A percentile compares a stretch with the other conserved stretches of the same genome.
These are phyloP conservation scores for Beta macrorhiza DNA, from an alignment of 179 eudicot species.

Conservation along the genomic window DNA sequence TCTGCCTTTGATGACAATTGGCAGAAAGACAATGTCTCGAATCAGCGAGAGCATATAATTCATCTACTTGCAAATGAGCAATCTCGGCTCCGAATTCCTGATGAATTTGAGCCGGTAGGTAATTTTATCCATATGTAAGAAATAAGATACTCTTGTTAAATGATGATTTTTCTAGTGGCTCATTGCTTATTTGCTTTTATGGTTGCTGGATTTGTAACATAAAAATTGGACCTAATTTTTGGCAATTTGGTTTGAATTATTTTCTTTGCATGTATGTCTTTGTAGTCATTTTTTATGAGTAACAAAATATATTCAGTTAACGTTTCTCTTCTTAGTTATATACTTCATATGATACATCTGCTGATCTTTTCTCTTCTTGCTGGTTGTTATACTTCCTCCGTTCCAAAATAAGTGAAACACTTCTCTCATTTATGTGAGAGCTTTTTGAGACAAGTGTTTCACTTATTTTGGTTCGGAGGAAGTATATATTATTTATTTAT, in stretches of 20 bases:
- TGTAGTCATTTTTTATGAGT: not conserved
- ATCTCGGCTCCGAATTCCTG: slow-evolving; percentile 78
- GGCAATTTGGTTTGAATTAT: not conserved
- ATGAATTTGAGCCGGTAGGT: slow-evolving; percentile 81
- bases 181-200: not conserved
- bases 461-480: too few species aligned
- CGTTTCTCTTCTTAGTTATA: not conserved
- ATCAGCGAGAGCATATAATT: slow-evolving; percentile 95
- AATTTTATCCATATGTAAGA: slow-evolving; percentile 9
- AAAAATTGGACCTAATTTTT: not conserved
- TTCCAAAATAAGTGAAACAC: too few species aligned
- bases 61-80: slow-evolving; percentile 97
- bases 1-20: slow-evolving; percentile 25
- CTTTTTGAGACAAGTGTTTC: too few species aligned
- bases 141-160: not conserved
- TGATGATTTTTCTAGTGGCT: slow-evolving; percentile 11
- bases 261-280: not conserved
- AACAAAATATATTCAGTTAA: not conserved
- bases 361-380: not conserved
- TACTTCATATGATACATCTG: not conserved
- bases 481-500: not conserved
- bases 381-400: not conserved
- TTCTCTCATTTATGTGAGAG: too few species aligned
- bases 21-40: slow-evolving; percentile 90
- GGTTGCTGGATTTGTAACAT: not conserved